Base-by-base conservation (phyloP, 1,139 yeast genomes). In the Debaryomyces sp. region DNA sequence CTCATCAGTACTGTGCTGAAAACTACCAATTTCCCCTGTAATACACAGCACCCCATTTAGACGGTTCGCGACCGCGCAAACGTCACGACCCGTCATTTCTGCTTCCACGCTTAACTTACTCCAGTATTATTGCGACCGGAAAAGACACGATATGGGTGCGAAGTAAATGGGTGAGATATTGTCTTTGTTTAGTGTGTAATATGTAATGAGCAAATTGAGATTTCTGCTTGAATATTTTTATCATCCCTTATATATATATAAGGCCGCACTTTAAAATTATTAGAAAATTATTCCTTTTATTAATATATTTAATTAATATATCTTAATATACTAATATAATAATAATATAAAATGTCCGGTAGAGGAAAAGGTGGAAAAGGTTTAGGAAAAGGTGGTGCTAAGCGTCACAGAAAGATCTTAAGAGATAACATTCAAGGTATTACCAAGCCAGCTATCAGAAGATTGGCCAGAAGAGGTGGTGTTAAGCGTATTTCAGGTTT, bases 381-480 rank as follows among this genome's bases (percentile, higher is more conserved):
- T 79, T 84, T 91, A 70, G 98, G 98, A 71, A 92, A 94, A 81
- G 98, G 94, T 80, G 98, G 98, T 82, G 98, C 99, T 68, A 94
- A 94, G 87, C 94, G 98, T 81, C 99, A 94, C 91, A 89, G 98
- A 87, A 92, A 92, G 89, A 90, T 94, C 79, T 84, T 92, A 66
- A 91, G 98, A 84, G 99, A 94, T 77, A 94, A 94, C 92, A 92
- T 94, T 64, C 98, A 92, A 81, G 99, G 99, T 83, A 92, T 94
- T 72, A 94, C 99, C 60, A 94, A 94, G 84, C 99, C 99, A 73
- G 99, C 99, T 68, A 94, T 94, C 73, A 91, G 99, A 83, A 92
- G 99, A 89, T 87, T 94, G 70, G 99, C 99, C 55, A 92, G 99
- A 87, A 91, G 99, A 89, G 99, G 99, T 81, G 99, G 99, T 89